phyloP scores from a whole-genome alignment of 768 basidiomycete genomes.

The Exidia glandulosa region DNA sequence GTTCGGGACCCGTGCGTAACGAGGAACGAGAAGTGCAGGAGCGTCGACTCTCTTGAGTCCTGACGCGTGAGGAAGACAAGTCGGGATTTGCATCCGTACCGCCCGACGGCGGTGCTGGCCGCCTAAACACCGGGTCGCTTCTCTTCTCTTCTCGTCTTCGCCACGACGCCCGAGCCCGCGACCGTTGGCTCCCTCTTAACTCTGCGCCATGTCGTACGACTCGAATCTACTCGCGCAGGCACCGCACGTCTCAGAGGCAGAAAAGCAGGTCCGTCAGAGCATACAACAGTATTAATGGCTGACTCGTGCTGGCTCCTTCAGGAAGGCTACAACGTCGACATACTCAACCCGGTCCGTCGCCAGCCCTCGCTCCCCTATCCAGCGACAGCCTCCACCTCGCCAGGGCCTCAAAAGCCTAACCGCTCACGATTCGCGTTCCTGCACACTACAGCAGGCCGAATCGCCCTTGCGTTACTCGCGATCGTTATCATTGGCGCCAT shows the following conservation, averaged over 20 bases:
- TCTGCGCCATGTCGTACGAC: not conserved
- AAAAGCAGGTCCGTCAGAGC: not conserved
- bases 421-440: constrained; percentile 30
- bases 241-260: not conserved
- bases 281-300: not conserved
- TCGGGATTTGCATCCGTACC: no score
- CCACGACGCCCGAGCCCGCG: no score
- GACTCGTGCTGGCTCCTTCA: constrained; percentile 10
- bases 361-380: constrained; percentile 15
- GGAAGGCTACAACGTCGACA: constrained; percentile 46
- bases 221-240: not conserved
- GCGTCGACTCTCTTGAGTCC: no score
- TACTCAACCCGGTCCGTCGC: constrained; percentile 18
- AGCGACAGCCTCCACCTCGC: not conserved
- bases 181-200: no score
- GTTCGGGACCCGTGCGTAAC: no score
- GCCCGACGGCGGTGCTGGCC: no score
- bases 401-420: constrained; percentile 6
- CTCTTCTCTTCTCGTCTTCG: not conserved
- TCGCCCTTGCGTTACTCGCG: constrained; percentile 25
- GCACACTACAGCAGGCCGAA: constrained; percentile 34
- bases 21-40: no score
- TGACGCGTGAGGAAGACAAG: no score
- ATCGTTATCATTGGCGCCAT: constrained; percentile 38
- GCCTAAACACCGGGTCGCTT: not conserved